These are phyloP conservation scores for Mycena crocata DNA, from an alignment of 768 basidiomycete genomes.

Conservation along the genomic window DNA sequence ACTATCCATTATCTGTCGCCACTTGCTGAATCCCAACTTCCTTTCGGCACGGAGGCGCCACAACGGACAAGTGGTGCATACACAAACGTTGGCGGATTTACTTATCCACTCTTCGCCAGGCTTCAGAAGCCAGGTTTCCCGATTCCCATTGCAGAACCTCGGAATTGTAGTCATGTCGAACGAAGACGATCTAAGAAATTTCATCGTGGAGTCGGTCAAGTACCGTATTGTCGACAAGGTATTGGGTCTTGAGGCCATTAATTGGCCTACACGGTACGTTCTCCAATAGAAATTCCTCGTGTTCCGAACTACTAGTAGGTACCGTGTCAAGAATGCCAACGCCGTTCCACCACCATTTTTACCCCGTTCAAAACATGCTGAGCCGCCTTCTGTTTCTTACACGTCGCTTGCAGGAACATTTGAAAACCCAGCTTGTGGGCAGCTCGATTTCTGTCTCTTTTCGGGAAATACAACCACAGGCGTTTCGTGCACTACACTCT, in stretches of 20 bases:
- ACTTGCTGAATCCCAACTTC: no score
- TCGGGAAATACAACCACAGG: not conserved
- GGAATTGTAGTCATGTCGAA: conserved; percentile 44
- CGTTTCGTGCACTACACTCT: no score
- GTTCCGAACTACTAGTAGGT: not conserved
- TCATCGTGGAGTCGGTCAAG: conserved; percentile 37
- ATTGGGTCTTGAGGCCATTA: conserved; percentile 37
- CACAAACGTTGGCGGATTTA: no score
- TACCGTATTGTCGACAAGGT: conserved; percentile 41
- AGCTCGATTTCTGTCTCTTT: conserved; percentile 39
- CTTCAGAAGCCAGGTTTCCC: conserved; percentile 34
- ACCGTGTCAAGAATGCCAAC: not conserved
- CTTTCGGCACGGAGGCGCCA: no score
- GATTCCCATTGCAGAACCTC: conserved; percentile 33
- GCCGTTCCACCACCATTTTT: conserved; percentile 23
- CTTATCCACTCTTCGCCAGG: conserved; percentile 28
- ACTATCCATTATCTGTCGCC: no score
- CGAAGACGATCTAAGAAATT: conserved; percentile 37
- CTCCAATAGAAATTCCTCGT: not conserved
- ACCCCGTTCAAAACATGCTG: conserved; percentile 31
- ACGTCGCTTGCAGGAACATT: conserved; percentile 37
- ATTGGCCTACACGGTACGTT: conserved; percentile 40
- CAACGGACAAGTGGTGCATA: no score
- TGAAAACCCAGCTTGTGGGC: conserved; percentile 38
- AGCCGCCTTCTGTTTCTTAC: conserved; percentile 28